Evolutionary conservation across 305 asterid genomes (phyloP).

Genomic region (Fraxinus greggii): DNA sequence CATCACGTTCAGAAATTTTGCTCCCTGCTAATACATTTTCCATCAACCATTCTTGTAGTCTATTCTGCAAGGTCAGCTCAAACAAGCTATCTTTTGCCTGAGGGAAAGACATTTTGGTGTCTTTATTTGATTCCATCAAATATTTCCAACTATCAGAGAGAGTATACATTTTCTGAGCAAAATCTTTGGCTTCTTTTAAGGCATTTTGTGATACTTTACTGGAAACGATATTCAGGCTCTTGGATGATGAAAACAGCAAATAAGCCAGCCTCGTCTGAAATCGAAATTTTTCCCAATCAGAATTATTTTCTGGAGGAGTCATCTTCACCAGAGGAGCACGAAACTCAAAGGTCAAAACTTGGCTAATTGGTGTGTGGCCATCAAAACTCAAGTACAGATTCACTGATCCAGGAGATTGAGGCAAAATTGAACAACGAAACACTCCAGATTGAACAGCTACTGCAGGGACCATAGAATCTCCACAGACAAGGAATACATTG

Average conservation of each 20-base stretch:
- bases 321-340: conserved; percentile 54
- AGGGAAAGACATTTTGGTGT: conserved; percentile 46
- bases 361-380: conserved; percentile 78
- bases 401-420: conserved; percentile 68
- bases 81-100: conserved; percentile 74
- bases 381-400: conserved; percentile 72
- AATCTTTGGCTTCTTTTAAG: conserved; percentile 66
- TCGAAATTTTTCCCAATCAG: conserved; percentile 64
- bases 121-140: conserved; percentile 54
- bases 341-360: conserved; percentile 66
- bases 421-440: conserved; percentile 62
- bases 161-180: conserved; percentile 53
- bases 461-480: conserved; percentile 57
- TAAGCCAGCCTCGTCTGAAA: conserved; percentile 78
- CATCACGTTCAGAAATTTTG: conserved; percentile 69
- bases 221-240: conserved; percentile 50
- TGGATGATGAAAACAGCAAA: conserved; percentile 78
- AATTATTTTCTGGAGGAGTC: conserved; percentile 39
- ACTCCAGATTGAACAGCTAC: conserved; percentile 78
- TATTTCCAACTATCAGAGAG: conserved; percentile 51
- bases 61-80: conserved; percentile 71
- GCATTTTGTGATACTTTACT: conserved; percentile 52
- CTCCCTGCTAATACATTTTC: conserved; percentile 69
- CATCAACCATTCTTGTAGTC: conserved; percentile 77
- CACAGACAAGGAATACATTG: conserved; percentile 63